phyloP scores from a whole-genome alignment of 208 protist genomes.

The Trypanosoma boissoni region DNA sequence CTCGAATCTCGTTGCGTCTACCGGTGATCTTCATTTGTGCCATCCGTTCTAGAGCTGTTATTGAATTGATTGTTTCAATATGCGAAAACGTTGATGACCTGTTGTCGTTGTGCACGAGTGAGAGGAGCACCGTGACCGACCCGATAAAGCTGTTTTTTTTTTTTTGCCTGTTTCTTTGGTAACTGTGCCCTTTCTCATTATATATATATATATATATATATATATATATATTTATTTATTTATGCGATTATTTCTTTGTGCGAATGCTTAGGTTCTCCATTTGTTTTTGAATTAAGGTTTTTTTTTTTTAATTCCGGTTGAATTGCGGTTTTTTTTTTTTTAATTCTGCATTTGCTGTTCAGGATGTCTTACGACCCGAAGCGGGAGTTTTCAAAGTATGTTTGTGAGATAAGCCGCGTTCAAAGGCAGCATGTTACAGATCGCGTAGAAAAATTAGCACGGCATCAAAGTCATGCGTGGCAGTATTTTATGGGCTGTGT shows the following conservation, averaged over 20 bases:
- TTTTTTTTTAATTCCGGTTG: background rate
- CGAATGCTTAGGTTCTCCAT: background rate
- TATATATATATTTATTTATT: background rate
- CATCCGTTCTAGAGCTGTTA: no score
- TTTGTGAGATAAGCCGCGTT: conserved; percentile 68
- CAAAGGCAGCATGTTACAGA: conserved; percentile 74
- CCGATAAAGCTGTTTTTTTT: no score
- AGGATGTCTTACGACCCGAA: conserved; percentile 38
- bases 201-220: conserved; percentile 23
- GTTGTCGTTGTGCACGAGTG: no score
- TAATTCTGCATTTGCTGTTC: no score
- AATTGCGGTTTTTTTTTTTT: conserved; percentile 18
- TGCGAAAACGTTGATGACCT: no score
- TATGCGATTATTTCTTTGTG: background rate
- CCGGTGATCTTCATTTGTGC: no score
- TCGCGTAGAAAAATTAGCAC: conserved; percentile 65
- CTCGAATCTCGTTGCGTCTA: no score
- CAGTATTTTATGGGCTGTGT: conserved; percentile 87
- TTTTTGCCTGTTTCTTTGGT: conserved; percentile 8
- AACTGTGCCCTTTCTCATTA: background rate
- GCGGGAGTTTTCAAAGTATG: conserved; percentile 67
- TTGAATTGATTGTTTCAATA: no score
- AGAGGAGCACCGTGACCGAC: no score
- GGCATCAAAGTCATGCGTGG: conserved; percentile 60
- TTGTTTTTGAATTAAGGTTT: conserved; percentile 8